Evolutionary conservation across 345 rosid genomes (phyloP), one percentile per base, ranked within the genome.

Genomic region (Brassica carinata): DNA sequence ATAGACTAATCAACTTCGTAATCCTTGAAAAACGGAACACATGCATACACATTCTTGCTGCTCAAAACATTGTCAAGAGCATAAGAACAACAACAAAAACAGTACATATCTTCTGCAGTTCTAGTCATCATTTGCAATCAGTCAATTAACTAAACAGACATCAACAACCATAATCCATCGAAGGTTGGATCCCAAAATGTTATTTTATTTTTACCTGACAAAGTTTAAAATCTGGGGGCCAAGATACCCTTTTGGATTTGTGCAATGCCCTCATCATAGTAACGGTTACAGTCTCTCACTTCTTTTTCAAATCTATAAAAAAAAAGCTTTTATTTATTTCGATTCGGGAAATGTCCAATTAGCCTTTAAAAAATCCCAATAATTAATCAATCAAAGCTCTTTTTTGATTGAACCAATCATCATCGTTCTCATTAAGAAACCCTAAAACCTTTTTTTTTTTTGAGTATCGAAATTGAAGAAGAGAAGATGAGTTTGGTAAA

Each of bases 201-300:
- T 45, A 4, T 13, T 51, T 51, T 51, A 61, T 90, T 90, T 64
- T 91, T 96, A 96, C 99, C 99, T 93, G 97, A 90, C 97, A 90
- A 86, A 96, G 99, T 75, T 89, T 92, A 84, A 84, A 92, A 91
- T 93, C 98, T 14, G 97, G 78, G 53, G 97, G 97, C 99, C 99
- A 93, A 8, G 92, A 82, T 69, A 95, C 86, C 84, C 94, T 86
- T 90, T 90, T 94, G 81, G 91, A 89, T 92, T 91, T 92, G 85
- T 78, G 85, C 86, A 83, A 82, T 85, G 92, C 87, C 83, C 91
- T 23, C 26, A 23, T 23, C 26, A 23, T 23, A 23, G 26, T 23
- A 23, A 23, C 26, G 26, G 26, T 23, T 23, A 23, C 26, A 23
- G 26, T 23, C 27, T 9, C 66, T 26, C 71, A 71, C 73, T 76